Evolutionary conservation across 768 basidiomycete genomes (phyloP).

Genomic region (Pisolithus microcarpus): DNA sequence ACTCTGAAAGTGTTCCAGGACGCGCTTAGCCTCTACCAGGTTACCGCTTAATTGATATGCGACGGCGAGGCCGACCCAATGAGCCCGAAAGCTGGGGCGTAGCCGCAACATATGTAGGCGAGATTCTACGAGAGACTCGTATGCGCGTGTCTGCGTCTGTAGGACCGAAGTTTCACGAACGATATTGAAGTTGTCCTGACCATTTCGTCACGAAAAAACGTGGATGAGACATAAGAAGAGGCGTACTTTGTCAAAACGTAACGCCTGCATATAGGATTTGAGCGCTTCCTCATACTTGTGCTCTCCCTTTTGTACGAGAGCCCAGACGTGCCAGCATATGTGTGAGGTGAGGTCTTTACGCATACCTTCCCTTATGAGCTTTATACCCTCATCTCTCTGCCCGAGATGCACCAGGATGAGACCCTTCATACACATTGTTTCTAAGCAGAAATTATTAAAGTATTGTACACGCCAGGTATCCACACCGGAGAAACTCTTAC

Average conservation of each 20-base stretch:
- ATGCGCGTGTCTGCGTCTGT: conserved; percentile 81
- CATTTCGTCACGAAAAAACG: conserved; percentile 2
- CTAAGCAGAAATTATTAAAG: conserved; percentile 34
- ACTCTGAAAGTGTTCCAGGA: conserved; percentile 64
- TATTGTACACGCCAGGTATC: neutral
- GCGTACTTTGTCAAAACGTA: conserved; percentile 81
- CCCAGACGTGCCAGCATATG: conserved; percentile 98
- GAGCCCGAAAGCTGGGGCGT: conserved; percentile 75
- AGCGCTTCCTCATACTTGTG: conserved; percentile 93
- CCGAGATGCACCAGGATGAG: conserved; percentile 78
- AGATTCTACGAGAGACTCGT: conserved; percentile 71
- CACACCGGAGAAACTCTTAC: conserved; percentile 37
- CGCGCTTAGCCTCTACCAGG: conserved; percentile 56
- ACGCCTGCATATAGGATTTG: conserved; percentile 85
- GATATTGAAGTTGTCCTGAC: conserved; percentile 89
- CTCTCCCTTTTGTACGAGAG: conserved; percentile 88
- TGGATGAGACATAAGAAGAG: conserved; percentile 1
- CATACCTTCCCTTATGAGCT: conserved; percentile 79
- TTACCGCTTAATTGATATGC: conserved; percentile 84
- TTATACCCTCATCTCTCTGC: conserved; percentile 71
- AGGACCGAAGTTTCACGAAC: conserved; percentile 85
- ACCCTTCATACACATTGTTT: conserved; percentile 96
- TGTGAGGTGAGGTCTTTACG: conserved; percentile 79
- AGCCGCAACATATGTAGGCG: conserved; percentile 73
- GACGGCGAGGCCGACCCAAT: conserved; percentile 87